Evolutionary conservation across 495 filamentous ascomycete species (phyloP), one percentile per base, ranked within the genome.

Genomic region (Penicillium bialowiezense): DNA sequence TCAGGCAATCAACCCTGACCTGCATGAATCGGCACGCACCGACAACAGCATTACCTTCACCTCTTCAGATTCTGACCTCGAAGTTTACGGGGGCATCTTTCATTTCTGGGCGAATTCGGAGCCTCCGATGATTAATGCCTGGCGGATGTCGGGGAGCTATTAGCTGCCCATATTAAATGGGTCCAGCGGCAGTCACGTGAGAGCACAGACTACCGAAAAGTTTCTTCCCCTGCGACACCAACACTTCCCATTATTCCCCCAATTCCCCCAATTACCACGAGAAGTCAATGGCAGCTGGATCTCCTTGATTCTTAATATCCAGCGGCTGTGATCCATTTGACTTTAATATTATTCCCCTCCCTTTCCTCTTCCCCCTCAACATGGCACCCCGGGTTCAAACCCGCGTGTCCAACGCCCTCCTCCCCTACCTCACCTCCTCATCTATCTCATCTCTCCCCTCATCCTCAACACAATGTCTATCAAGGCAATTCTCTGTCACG

Each of bases 401-500:
- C 56, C 64, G 63, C 34, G 54, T 70, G 46, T 60, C 69, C 55
- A 71, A 65, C 50, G 53, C 64, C 40, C 65, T 72, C 50, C 59
- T 69, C 41, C 68, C 69, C 54, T 71, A 63, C 48, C 58, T 71
- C 50, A 64, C 70, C 38, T 50, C 59, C 17, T 48, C 55, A 21
- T 48, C 57, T 36, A 41, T 42, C 17, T 19, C 48, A 12, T 47
- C 48, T 20, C 52, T 55, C 19, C 41, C 50, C 8, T 52, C 55
- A 35, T 20, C 48, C 53, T 56, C 58, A 28, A 58, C 52, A 56
- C 54, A 55, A 54, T 59, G 50, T 12, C 29, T 59, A 20, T 59
- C 57, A 13, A 69, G 77, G 15, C 63, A 69, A 19, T 81, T 84
- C 49, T 82, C 79, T 3, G 67, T 68, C 14, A 73, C 78, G 18